phyloP scores from a whole-genome alignment of 257 asterid genomes.

The Solanum rostratum region DNA sequence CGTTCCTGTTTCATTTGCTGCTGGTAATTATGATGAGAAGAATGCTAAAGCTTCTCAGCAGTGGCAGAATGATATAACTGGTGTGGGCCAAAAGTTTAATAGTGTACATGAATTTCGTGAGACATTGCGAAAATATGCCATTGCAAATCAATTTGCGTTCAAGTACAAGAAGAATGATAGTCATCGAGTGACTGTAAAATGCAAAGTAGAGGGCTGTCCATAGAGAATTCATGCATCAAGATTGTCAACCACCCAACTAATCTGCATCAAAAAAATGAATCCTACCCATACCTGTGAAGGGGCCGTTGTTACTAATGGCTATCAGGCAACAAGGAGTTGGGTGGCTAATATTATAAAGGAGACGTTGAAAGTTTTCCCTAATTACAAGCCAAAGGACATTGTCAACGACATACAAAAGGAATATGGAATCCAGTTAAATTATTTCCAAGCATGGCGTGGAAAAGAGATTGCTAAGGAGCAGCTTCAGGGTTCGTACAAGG shows the following conservation, averaged over 20 bases:
- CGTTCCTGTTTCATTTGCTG: constrained; percentile 27
- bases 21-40: constrained; percentile 45
- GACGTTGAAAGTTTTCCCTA: constrained; percentile 68
- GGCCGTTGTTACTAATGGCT: constrained; percentile 46
- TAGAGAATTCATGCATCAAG: constrained; percentile 99
- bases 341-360: constrained; percentile 97
- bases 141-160: constrained; percentile 88
- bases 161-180: constrained; percentile 96
- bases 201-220: constrained; percentile 92
- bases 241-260: constrained; percentile 86
- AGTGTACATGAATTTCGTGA: constrained; percentile 96
- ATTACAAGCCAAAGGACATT: constrained; percentile 93
- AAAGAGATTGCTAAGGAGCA: constrained; percentile 98
- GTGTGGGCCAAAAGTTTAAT: constrained; percentile 94
- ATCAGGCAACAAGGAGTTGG: constrained; percentile 96
- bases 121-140: constrained; percentile 80
- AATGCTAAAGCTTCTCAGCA: constrained; percentile 72
- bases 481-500: constrained; percentile 97
- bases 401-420: constrained; percentile 87
- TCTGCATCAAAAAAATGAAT: constrained; percentile 92
- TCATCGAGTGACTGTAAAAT: constrained; percentile 95
- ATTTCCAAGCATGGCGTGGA: constrained; percentile 99
- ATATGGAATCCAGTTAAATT: constrained; percentile 86
- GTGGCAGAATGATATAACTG: constrained; percentile 87
- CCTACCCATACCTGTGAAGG: constrained; percentile 94